Evolutionary conservation across 2,329 filamentous ascomycete genomes (phyloP).

Genomic region (Fusarium hostae): DNA sequence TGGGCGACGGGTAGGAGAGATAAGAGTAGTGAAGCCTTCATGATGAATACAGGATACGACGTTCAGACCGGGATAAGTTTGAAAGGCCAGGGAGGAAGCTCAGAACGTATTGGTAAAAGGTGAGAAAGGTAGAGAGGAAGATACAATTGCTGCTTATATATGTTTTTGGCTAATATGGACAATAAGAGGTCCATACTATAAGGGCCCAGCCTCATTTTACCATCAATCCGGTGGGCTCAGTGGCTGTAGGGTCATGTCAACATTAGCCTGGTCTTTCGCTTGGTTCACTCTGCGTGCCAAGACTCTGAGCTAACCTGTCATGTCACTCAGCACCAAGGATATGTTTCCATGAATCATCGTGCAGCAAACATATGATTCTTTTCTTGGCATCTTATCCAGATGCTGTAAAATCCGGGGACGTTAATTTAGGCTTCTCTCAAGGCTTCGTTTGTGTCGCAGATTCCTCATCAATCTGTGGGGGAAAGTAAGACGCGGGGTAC

Average conservation of each 20-base stretch:
- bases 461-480: neutral
- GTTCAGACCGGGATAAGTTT: rapidly evolving
- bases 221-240: rapidly evolving
- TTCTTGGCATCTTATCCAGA: neutral
- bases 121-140: rapidly evolving
- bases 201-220: neutral
- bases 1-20: constrained; percentile 37
- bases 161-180: neutral
- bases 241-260: rapidly evolving
- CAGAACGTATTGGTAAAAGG: neutral
- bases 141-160: neutral
- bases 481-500: neutral
- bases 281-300: neutral
- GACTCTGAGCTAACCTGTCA: neutral
- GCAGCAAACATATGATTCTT: neutral
- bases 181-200: too few relatives aligned
- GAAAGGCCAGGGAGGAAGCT: neutral
- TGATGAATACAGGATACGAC: neutral
- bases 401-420: neutral
- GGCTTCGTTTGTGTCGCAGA: neutral
- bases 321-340: neutral
- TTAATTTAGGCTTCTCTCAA: neutral
- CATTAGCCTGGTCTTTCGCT: neutral
- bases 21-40: constrained; percentile 41
- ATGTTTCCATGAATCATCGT: neutral